Percentiles rank a stretch among this genome's conserved stretches.
Evolutionary conservation across 2,329 filamentous ascomycete genomes (phyloP).

Genomic region (Exserohilum rostratum): DNA sequence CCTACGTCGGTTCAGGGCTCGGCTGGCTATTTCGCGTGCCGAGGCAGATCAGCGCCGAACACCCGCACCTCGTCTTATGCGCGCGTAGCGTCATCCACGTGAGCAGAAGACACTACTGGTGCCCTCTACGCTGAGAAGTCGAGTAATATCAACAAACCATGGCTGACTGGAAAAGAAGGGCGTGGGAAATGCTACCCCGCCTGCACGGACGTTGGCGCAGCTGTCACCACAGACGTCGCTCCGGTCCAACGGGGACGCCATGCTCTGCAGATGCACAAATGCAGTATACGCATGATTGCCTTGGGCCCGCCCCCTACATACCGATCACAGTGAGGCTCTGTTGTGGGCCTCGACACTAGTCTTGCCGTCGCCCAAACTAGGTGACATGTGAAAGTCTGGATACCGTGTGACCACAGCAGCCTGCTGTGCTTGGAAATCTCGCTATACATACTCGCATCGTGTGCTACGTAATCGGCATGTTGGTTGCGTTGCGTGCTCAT

Average conservation of each 20-base stretch:
- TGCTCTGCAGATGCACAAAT: constrained; percentile 1
- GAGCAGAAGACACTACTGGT: background rate
- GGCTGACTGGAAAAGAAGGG: background rate
- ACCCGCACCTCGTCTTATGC: constrained; percentile 4
- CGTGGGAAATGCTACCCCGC: background rate
- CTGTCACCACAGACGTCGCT: background rate
- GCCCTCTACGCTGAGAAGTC: background rate
- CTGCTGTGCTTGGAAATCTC: background rate
- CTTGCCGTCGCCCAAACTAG: background rate
- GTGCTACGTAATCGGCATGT: too few relatives aligned
- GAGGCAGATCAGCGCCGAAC: constrained; percentile 28
- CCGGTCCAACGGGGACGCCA: background rate
- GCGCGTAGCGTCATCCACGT: background rate
- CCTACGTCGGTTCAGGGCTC: constrained; percentile 30
- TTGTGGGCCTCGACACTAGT: background rate
- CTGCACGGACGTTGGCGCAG: background rate
- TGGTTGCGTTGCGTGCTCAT: too few relatives aligned
- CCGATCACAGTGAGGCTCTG: background rate
- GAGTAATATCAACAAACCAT: background rate
- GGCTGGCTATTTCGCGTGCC: constrained; percentile 27
- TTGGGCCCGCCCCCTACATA: too few relatives aligned
- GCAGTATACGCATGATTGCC: background rate
- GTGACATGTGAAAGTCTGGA: background rate
- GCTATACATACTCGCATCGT: too few relatives aligned
- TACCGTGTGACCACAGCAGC: background rate